Evolutionary conservation across 2,329 filamentous ascomycete genomes (phyloP).

Genomic region (Pseudocercospora eumusae): DNA sequence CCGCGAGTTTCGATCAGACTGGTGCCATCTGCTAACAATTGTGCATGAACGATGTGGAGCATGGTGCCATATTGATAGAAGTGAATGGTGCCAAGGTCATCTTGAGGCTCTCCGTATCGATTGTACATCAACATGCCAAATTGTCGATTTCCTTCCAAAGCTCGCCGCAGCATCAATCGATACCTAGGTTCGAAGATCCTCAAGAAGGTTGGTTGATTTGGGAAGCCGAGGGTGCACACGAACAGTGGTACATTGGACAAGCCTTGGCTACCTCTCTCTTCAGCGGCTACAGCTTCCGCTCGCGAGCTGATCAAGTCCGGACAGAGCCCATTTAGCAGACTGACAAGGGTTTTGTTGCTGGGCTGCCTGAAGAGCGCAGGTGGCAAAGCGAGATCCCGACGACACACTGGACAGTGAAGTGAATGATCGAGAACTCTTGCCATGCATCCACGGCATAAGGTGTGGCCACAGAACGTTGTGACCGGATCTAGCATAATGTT

Average conservation of each 20-base stretch:
- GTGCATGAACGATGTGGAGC: conserved; percentile 71
- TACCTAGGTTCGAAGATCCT: conserved; percentile 94
- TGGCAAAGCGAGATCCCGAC: conserved; percentile 61
- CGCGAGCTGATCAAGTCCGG: conserved; percentile 64
- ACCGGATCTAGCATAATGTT: conserved; percentile 76
- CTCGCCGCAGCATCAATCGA: conserved; percentile 81
- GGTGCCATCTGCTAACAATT: conserved; percentile 75
- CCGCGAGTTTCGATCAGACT: conserved; percentile 79
- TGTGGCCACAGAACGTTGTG: conserved; percentile 85
- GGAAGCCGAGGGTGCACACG: conserved; percentile 78
- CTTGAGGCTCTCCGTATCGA: conserved; percentile 54
- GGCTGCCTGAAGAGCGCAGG: conserved; percentile 53
- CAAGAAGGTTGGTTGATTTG: conserved; percentile 79
- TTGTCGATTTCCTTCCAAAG: conserved; percentile 68
- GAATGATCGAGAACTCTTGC: conserved; percentile 75
- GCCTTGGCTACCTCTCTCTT: conserved; percentile 58
- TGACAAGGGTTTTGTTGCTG: conserved; percentile 64
- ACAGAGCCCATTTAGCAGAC: conserved; percentile 69
- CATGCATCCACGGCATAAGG: conserved; percentile 80
- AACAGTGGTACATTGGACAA: conserved; percentile 71
- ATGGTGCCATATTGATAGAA: conserved; percentile 79
- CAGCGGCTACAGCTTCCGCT: conserved; percentile 56
- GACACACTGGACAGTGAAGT: conserved; percentile 77
- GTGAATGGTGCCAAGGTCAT: conserved; percentile 53
- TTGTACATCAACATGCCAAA: conserved; percentile 86